Conservation (phyloP, 805 yeast genomes). For the Candida anglica region DNA sequence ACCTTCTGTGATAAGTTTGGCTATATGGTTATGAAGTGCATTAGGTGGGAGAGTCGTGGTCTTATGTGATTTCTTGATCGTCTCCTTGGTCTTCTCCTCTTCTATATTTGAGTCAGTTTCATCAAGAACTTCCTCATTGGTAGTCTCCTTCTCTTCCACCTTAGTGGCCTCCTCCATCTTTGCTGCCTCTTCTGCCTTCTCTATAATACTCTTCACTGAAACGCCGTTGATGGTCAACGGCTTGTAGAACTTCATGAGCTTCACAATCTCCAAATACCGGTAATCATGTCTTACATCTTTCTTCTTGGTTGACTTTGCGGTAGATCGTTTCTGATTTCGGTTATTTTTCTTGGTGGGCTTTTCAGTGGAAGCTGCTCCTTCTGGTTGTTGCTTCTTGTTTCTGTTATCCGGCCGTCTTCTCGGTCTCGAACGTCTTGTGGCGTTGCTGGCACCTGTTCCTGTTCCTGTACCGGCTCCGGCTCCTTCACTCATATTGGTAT, state of each 20-base stretch:
- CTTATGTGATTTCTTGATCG: neutral
- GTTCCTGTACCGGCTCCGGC: too few relatives aligned
- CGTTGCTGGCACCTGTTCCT: too few relatives aligned
- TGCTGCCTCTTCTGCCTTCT: conserved; percentile 6
- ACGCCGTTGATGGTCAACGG: conserved; percentile 38
- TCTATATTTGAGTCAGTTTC: neutral
- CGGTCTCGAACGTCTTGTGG: too few relatives aligned
- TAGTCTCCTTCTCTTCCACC: conserved; percentile 5
- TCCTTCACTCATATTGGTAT: too few relatives aligned
- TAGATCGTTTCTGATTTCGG: neutral
- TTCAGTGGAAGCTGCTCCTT: too few relatives aligned
- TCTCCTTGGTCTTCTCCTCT: neutral
- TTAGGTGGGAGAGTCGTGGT: too few relatives aligned
- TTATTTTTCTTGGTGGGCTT: conserved; percentile 1
- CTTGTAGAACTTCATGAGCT: conserved; percentile 23
- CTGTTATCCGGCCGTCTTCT: neutral
- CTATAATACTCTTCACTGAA: conserved; percentile 8
- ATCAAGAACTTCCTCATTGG: neutral
- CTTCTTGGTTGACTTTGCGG: neutral
- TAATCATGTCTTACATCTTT: conserved; percentile 15
- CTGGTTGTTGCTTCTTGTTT: neutral
- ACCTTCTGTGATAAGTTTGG: conserved; percentile 1
- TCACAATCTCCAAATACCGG: conserved; percentile 27
- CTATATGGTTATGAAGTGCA: conserved; percentile 1
- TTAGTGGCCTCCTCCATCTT: too few relatives aligned